phyloP scores from a whole-genome alignment of 225 moss, liverwort and hornwort species.

The Bryum argenteum region DNA sequence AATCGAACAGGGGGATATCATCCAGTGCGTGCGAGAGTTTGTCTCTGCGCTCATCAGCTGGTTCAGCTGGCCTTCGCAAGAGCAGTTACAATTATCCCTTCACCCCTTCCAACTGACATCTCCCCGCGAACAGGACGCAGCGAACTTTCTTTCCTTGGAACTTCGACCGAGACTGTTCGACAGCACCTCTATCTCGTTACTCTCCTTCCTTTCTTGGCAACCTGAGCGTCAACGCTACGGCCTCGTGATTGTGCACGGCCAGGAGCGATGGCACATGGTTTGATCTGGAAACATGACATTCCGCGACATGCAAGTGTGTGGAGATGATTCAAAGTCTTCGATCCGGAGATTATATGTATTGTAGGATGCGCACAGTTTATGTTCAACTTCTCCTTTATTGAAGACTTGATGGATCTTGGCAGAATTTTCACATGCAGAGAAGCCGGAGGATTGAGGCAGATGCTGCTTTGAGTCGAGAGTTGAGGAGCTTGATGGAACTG shows the following conservation, averaged over 20 bases:
- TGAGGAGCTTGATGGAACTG: constrained; percentile 20
- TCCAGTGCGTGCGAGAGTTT: not conserved
- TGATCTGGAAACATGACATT: not conserved
- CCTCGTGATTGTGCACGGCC: not conserved
- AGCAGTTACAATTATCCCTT: constrained; percentile 44
- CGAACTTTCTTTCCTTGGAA: constrained; percentile 16
- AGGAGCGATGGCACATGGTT: not conserved
- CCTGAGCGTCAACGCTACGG: not conserved
- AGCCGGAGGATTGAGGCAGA: not conserved
- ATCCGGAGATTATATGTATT: not conserved
- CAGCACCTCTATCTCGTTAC: not conserved
- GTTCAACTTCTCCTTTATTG: too few species aligned
- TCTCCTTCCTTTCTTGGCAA: constrained; percentile 26
- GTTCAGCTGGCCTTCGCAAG: constrained; percentile 40
- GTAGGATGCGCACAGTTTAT: constrained; percentile 7
- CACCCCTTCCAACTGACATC: constrained; percentile 42
- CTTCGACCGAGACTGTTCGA: constrained; percentile 23
- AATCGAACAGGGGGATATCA: constrained; percentile 20
- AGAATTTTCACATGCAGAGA: not conserved
- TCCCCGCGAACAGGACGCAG: constrained; percentile 11
- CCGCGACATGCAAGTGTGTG: not conserved
- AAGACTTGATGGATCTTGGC: not conserved
- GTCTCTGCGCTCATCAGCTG: constrained; percentile 31
- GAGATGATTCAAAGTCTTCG: constrained; percentile 1
- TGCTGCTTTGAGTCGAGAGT: not conserved